Percentiles rank a stretch among this genome's conserved stretches.
Conservation (phyloP, 2,329 filamentous ascomycete species). For the Westerdykella sp. region DNA sequence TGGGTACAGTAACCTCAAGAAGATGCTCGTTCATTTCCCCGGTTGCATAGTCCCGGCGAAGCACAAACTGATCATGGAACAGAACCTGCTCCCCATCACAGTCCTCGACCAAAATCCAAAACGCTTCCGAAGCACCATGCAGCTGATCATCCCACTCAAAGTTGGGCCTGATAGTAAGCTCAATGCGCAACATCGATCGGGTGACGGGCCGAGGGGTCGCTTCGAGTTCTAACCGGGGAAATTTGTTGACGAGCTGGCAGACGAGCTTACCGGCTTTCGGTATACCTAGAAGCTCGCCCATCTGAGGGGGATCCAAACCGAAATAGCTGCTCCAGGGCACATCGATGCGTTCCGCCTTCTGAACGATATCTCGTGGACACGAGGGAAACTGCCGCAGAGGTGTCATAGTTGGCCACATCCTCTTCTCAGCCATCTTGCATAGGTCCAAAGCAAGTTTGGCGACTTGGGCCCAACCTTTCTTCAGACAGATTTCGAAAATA, state of each 20-base stretch:
- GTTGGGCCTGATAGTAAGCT: slow-evolving; percentile 85
- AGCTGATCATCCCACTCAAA: slow-evolving; percentile 92
- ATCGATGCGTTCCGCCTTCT: slow-evolving; percentile 91
- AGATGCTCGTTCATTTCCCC: slow-evolving; percentile 87
- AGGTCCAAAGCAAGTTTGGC: slow-evolving; percentile 88
- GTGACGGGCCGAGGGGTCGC: slow-evolving; percentile 94
- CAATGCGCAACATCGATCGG: slow-evolving; percentile 82
- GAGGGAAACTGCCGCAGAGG: slow-evolving; percentile 76
- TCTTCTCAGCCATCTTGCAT: slow-evolving; percentile 98
- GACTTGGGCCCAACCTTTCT: slow-evolving; percentile 92
- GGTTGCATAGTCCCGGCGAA: slow-evolving; percentile 81
- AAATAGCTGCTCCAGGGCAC: slow-evolving; percentile 93
- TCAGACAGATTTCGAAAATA: slow-evolving; percentile 94
- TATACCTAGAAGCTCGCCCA: slow-evolving; percentile 89
- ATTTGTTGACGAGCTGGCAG: slow-evolving; percentile 81
- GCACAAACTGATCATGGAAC: slow-evolving; percentile 88
- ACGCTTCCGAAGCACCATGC: slow-evolving; percentile 82
- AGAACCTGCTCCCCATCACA: slow-evolving; percentile 95
- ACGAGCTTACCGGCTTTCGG: slow-evolving; percentile 81
- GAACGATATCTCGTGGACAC: slow-evolving; percentile 80
- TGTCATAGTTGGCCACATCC: slow-evolving; percentile 99
- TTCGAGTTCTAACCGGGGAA: slow-evolving; percentile 86
- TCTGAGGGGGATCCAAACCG: slow-evolving; percentile 89
- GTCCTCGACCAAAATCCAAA: slow-evolving; percentile 97
- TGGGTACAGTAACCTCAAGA: slow-evolving; percentile 92